Conservation (phyloP, 192 early-diverging fungal genomes). For the Rhizophlyctis rosea region DNA sequence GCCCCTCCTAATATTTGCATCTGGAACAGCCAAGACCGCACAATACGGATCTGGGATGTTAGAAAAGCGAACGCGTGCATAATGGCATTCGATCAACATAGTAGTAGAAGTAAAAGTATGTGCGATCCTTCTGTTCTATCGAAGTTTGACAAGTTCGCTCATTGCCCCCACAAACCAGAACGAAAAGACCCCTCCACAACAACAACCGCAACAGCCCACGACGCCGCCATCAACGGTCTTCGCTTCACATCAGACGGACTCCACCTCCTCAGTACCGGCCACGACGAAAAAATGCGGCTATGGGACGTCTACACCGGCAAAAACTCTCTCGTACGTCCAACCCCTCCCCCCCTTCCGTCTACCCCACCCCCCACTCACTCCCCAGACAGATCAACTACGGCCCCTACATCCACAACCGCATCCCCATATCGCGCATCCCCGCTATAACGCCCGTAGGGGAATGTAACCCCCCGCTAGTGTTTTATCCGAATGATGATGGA, state of each 20-base stretch:
- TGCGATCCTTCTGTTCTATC: background rate
- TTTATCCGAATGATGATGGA: slow-evolving; percentile 53
- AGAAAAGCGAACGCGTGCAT: slow-evolving; percentile 69
- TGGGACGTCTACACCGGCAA: slow-evolving; percentile 61
- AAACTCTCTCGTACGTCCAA: slow-evolving; percentile 48
- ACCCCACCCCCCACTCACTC: background rate
- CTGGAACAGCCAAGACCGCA: slow-evolving; percentile 54
- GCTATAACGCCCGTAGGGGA: slow-evolving; percentile 18
- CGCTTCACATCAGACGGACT: slow-evolving; percentile 60
- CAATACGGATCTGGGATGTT: slow-evolving; percentile 80
- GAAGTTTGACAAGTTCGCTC: too few species aligned
- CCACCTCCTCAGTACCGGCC: slow-evolving; percentile 53
- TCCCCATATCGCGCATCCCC: slow-evolving; percentile 22
- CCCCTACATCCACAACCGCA: slow-evolving; percentile 30
- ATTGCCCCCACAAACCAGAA: too few species aligned
- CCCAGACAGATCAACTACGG: slow-evolving; percentile 30
- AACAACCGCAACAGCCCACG: slow-evolving; percentile 49
- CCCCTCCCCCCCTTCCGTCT: background rate
- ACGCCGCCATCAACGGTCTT: slow-evolving; percentile 61
- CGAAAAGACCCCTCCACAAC: slow-evolving; percentile 16
- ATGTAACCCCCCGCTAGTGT: slow-evolving; percentile 48
- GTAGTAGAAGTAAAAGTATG: slow-evolving; percentile 27
- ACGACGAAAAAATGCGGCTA: slow-evolving; percentile 60
- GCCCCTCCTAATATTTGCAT: background rate
- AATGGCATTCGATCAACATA: slow-evolving; percentile 57